Percentiles rank a stretch among this genome's conserved stretches.
Evolutionary conservation across 2,329 filamentous ascomycete species (phyloP).

Genomic region (Alternaria conjuncta): DNA sequence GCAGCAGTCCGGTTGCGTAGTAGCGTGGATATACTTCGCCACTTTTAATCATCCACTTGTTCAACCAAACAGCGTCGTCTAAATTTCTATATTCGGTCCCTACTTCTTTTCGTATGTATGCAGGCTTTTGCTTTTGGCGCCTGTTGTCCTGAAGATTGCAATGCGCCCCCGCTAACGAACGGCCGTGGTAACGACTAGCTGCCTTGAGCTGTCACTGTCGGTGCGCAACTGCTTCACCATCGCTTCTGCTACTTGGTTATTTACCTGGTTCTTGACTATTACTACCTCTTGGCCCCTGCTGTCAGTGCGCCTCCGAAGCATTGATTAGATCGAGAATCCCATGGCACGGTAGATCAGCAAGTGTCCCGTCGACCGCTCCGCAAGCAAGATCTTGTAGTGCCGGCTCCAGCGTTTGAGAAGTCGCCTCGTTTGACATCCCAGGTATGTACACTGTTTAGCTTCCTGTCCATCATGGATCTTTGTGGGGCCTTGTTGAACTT

Average conservation of each 20-base stretch:
- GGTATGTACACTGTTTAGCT: slow-evolving; percentile 37
- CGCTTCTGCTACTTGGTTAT: slow-evolving; percentile 19
- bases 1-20: slow-evolving; percentile 33
- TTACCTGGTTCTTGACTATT: slow-evolving; percentile 28
- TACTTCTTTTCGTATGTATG: slow-evolving; percentile 38
- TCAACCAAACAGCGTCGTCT: slow-evolving; percentile 42
- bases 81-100: slow-evolving; percentile 41
- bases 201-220: slow-evolving; percentile 31
- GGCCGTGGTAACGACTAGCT: slow-evolving; percentile 31
- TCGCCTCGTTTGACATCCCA: slow-evolving; percentile 33
- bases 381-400: slow-evolving; percentile 41
- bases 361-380: slow-evolving; percentile 41
- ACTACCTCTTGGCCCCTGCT: slow-evolving; percentile 34
- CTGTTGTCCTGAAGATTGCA: slow-evolving; percentile 34
- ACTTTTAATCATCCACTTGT: slow-evolving; percentile 48
- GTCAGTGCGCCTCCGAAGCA: slow-evolving; percentile 35
- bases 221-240: slow-evolving; percentile 36
- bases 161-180: slow-evolving; percentile 28
- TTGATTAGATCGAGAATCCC: slow-evolving; percentile 38
- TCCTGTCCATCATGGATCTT: slow-evolving; percentile 18
- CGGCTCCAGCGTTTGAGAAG: slow-evolving; percentile 46
- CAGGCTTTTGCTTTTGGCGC: slow-evolving; percentile 41
- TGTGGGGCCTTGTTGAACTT: slow-evolving; percentile 30
- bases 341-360: slow-evolving; percentile 44
- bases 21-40: slow-evolving; percentile 45